A percentile compares a stretch with the other conserved stretches of the same genome.
phyloP scores from a whole-genome alignment of 2,329 filamentous ascomycete species.

The Cadophora sp. region DNA sequence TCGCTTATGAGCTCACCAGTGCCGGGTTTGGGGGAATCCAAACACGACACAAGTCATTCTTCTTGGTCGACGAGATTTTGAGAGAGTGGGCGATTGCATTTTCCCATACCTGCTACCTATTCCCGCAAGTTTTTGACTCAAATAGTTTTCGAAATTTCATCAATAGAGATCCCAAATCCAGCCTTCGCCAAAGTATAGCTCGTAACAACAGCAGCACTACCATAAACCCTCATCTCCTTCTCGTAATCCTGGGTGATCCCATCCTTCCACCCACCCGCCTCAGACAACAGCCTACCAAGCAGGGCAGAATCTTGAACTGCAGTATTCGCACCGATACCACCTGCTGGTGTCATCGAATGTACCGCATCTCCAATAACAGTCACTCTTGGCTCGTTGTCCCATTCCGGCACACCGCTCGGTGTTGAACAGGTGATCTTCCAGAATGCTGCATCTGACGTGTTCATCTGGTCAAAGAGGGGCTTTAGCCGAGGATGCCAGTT shows the following conservation, averaged over 20 bases:
- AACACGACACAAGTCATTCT: background rate
- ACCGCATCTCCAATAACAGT: conserved; percentile 65
- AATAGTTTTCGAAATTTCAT: conserved; percentile 47
- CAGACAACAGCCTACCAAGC: conserved; percentile 56
- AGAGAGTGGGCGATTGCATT: no score
- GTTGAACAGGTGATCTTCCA: conserved; percentile 72
- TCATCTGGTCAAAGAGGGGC: conserved; percentile 65
- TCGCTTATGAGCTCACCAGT: background rate
- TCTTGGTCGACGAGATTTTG: no score
- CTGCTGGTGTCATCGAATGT: conserved; percentile 64
- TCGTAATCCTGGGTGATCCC: conserved; percentile 64
- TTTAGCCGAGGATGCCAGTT: conserved; percentile 63
- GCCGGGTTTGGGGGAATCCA: background rate
- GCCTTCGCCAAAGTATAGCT: conserved; percentile 58
- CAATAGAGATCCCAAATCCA: conserved; percentile 54
- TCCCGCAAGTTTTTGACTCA: conserved; percentile 7
- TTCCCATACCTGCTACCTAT: background rate
- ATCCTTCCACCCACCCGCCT: conserved; percentile 60
- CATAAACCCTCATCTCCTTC: conserved; percentile 66
- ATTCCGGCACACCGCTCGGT: conserved; percentile 64
- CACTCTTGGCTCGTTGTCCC: conserved; percentile 63
- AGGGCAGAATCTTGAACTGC: conserved; percentile 61
- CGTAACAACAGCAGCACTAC: conserved; percentile 57
- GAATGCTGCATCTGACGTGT: conserved; percentile 62
- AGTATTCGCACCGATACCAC: conserved; percentile 63